Evolutionary conservation across 1,284 basidiomycete genomes (phyloP), one percentile per base, ranked within the genome.

Genomic region (Fomitiporia mediterranea): DNA sequence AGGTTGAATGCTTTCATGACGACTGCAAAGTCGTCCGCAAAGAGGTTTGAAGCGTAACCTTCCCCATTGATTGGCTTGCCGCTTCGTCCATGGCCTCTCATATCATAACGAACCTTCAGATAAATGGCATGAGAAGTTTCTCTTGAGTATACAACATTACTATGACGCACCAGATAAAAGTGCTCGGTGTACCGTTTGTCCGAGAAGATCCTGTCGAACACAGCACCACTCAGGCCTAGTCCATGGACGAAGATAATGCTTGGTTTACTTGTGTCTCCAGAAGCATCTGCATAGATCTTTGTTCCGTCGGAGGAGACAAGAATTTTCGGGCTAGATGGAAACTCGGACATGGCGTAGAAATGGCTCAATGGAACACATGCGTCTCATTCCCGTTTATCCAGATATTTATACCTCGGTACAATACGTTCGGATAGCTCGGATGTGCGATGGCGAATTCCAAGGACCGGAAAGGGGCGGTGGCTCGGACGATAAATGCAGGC

Each of bases 1-100:
- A 74, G 55, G 5, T 62, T 60, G 44, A 54, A 54, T 3, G 44
- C 52, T 15, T 40, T 43, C 38, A 49, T 27, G 5, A 58, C 46
- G 21, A 21, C 57, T 9, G 52, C 34, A 28, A 58, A 58, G 28
- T 58, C 56, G 17, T 58, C 56, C 17, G 57, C 57, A 42, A 21
- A 58, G 11, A 44, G 52, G 8, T 55, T 42, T n/a, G 57, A 58
- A 2, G 35, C 23, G 21, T 53, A 58, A 4, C 51, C 51, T 40
- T 46, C 56, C 0, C 25, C 37, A 17, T 28, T 48, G 38, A 47
- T 37, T 11, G 56, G 56, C 30, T 58, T 58, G 19, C 43, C 51
- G 27, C 56, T 58, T 13, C 56, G 42, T 23, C 56, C 56, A 25
- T 58, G 56, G 9, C 56, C 56, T 39, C 56, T 46, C 51, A 54